Evolutionary conservation across 2,329 filamentous ascomycete species (phyloP), one percentile per base, ranked within the genome.

Genomic region (Calonectria hawksworthii): DNA sequence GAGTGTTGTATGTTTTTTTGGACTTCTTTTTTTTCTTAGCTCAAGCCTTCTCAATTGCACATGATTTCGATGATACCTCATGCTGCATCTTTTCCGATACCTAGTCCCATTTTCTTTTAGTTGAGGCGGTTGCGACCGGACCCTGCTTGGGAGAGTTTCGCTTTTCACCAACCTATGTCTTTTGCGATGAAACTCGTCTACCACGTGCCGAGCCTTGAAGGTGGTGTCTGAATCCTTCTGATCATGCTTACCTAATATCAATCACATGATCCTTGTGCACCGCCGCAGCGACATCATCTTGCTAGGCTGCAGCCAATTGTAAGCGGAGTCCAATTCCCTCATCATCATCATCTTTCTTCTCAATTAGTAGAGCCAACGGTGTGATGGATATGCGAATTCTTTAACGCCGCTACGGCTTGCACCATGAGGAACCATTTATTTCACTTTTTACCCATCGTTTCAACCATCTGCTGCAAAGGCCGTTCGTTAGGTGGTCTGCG

Each of bases 401-500:
- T n/a, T 11, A n/a, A 47, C 1, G 13, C n/a, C 4, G 18, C 4
- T 11, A 11, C 9, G 34, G 5, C n/a, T 47, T 23, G n/a, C n/a
- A 9, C 44, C 8, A 23, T 23, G 18, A n/a, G n/a, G 23, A 47
- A 11, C 7, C 11, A 23, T 13, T 47, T 23, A n/a, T 23, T 23
- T 13, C 44, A 5, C 21, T 23, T 47, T 23, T 47, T 23, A 1
- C 44, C 11, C 2, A 47, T 23, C 21, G n/a, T 47, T 47, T 47
- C 10, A 23, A 10, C n/a, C 5, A 10, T 7, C 44, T n/a, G 18
- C n/a, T 23, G n/a, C 44, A 23, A 11, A n/a, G 41, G 80, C 77
- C 77, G 76, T 77, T 78, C 77, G 76, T 77, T 76, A 80, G 81
- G 76, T 75, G 77, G 72, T 70, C 75, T n/a, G 76, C 72, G 50